Conservation (phyloP, 2,329 filamentous ascomycete genomes). For the Ascochyta pisi region DNA sequence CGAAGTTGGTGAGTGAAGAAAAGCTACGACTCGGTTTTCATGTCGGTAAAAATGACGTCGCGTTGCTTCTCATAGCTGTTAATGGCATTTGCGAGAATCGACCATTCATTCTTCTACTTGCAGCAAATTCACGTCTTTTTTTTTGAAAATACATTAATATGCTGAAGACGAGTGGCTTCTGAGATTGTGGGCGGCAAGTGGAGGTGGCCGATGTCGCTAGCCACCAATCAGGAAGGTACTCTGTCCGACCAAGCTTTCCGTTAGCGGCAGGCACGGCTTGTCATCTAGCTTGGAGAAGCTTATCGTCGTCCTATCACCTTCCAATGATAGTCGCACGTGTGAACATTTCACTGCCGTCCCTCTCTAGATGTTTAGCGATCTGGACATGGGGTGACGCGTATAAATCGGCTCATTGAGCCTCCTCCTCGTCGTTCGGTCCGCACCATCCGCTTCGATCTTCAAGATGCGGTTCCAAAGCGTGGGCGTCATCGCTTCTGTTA, state of each 20-base stretch:
- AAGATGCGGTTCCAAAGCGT: conserved; percentile 21
- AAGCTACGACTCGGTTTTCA: background rate
- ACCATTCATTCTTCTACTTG: too few relatives aligned
- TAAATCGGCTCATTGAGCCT: conserved; percentile 1
- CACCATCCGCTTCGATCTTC: background rate
- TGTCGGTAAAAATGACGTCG: too few relatives aligned
- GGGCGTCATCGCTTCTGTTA: conserved; percentile 14
- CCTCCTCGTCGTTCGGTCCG: background rate
- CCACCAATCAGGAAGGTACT: conserved; percentile 29
- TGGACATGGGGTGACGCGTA: conserved; percentile 4
- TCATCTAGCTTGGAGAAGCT: conserved; percentile 27
- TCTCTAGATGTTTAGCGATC: background rate
- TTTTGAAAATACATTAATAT: background rate
- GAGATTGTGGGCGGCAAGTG: background rate
- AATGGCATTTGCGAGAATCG: too few relatives aligned
- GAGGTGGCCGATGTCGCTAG: conserved; percentile 21
- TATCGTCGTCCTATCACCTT: conserved; percentile 23
- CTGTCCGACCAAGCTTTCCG: conserved; percentile 25
- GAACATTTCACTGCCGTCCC: conserved; percentile 6
- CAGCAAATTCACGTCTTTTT: too few relatives aligned
- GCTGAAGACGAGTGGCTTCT: background rate
- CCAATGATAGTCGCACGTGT: conserved; percentile 26
- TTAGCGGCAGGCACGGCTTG: conserved; percentile 17
- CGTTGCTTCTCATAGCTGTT: too few relatives aligned
- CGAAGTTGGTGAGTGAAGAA: conserved; percentile 57